Base-by-base conservation (phyloP, 768 basidiomycete species). In the Phylloporus arenicola region DNA sequence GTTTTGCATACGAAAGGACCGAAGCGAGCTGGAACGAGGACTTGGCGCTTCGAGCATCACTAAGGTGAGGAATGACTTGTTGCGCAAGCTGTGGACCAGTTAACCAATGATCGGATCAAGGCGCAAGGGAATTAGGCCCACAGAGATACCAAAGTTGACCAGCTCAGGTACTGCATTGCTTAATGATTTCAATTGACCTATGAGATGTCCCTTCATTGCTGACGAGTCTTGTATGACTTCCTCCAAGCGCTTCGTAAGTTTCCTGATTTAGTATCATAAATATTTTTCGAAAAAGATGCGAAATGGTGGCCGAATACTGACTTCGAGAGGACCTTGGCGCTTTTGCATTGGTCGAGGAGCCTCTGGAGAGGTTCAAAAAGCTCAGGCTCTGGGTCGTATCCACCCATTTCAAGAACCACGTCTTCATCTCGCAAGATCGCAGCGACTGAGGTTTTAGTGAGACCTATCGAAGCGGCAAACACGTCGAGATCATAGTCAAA, bases 401-500 rank as follows among this genome's bases (percentile, higher is more conserved):
- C 87, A 17, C 83, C 88, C 65, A 86, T 72, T 20, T 94, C 89
- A 31, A 86, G 63, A 9, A 73, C 70, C 24, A 87, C 76, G 52
- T 96, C 95, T 46, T 87, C 82, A 58, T 97, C 95, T 52, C 82
- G 77, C 29, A 88, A 61, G 25, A 90, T 74, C 0, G 74, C 71
- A n/a, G 80, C 72, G 13, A 97, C 80, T 3, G 87, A 84, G 5
- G 93, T 94, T 74, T 92, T 91, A 35, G 88, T 83, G 52, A 95
- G 78, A 2, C 91, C 91, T 41, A 97, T 82, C 2, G 93, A 90
- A 9, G 92, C 93, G 17, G 90, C 82, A 67, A 97, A 93, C 68
- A 89, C 88, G 64, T 99, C 95, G 8, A 98, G 75, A 67, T 99
- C 96, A 56, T 83, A 79, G 62, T 99, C 95, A 56, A 95, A 84